phyloP scores from a whole-genome alignment of 1,284 basidiomycete species.

The Puccinia triticina region DNA sequence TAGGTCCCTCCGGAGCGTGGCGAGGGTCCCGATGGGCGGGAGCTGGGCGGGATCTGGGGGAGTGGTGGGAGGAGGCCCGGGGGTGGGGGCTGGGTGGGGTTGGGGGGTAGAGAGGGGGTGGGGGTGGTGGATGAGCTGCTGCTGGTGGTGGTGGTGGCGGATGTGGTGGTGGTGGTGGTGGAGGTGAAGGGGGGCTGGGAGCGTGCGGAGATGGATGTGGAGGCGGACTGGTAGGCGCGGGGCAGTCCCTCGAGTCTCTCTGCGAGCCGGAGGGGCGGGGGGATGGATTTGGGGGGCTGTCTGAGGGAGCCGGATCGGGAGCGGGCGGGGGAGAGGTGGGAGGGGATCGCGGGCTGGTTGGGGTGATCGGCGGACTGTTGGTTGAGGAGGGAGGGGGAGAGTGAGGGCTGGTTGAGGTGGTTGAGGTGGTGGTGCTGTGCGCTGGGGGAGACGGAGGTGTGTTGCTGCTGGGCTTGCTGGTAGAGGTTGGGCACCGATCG shows the following conservation, averaged over 20 bases:
- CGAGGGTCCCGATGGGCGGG: slow-evolving; percentile 13
- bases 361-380: slow-evolving; percentile 61
- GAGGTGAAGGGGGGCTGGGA: slow-evolving; percentile 7
- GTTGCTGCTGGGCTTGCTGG: slow-evolving; percentile 66
- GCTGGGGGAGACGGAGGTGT: slow-evolving; percentile 58
- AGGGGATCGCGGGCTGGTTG: background rate
- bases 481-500: slow-evolving; percentile 52
- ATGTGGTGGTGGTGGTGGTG: background rate
- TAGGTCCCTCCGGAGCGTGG: slow-evolving; percentile 14
- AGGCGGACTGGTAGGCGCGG: slow-evolving; percentile 42
- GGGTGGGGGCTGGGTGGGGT: background rate
- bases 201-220: background rate
- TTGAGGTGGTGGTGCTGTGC: slow-evolving; percentile 53
- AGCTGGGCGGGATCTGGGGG: background rate
- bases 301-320: slow-evolving; percentile 50
- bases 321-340: slow-evolving; percentile 19
- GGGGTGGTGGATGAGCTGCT: background rate
- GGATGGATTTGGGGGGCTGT: slow-evolving; percentile 50
- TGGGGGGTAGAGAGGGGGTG: slow-evolving; percentile 12
- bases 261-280: slow-evolving; percentile 36
- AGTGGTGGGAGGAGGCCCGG: background rate
- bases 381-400: slow-evolving; percentile 65
- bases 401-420: slow-evolving; percentile 65
- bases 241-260: slow-evolving; percentile 47
- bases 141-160: background rate